These are phyloP conservation scores for Wallacemonas rigidus DNA, from an alignment of 208 protist species.

Conservation along the genomic window DNA sequence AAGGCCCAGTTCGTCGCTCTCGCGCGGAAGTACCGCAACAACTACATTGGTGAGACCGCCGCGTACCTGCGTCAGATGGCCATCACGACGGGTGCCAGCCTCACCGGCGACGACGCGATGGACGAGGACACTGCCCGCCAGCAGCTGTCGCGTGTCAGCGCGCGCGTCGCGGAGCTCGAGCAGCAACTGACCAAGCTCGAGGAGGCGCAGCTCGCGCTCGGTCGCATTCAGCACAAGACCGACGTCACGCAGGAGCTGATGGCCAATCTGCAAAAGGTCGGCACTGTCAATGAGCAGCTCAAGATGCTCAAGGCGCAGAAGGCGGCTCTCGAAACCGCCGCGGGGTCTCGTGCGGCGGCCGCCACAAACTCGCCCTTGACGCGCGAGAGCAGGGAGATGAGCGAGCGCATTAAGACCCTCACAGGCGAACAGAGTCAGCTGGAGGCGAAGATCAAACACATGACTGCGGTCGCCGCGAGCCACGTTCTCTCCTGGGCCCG, in stretches of 20 bases:
- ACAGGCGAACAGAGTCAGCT: constrained; percentile 64
- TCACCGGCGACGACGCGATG: constrained; percentile 27
- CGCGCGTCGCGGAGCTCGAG: constrained; percentile 50
- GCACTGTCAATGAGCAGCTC: constrained; percentile 50
- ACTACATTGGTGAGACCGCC: constrained; percentile 75
- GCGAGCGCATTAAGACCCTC: constrained; percentile 48
- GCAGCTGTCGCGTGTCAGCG: constrained; percentile 53
- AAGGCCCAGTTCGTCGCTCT: constrained; percentile 70
- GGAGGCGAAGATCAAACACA: constrained; percentile 58
- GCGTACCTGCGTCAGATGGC: constrained; percentile 84
- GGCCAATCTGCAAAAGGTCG: constrained; percentile 60
- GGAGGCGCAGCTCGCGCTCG: constrained; percentile 52
- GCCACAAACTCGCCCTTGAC: constrained; percentile 41
- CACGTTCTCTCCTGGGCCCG: constrained; percentile 82
- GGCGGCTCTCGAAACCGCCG: constrained; percentile 33
- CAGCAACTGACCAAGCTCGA: constrained; percentile 57
- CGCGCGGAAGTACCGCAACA: constrained; percentile 64
- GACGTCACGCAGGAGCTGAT: constrained; percentile 57
- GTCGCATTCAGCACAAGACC: constrained; percentile 56
- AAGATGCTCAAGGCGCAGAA: constrained; percentile 59
- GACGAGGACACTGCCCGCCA: constrained; percentile 34
- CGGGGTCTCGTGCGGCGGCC: constrained; percentile 19
- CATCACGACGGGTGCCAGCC: constrained; percentile 43
- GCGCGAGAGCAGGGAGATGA: constrained; percentile 60
- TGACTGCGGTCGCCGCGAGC: constrained; percentile 51